These are phyloP conservation scores for Aspergillus diversus DNA, from an alignment of 495 filamentous ascomycete genomes.

Conservation along the genomic window DNA sequence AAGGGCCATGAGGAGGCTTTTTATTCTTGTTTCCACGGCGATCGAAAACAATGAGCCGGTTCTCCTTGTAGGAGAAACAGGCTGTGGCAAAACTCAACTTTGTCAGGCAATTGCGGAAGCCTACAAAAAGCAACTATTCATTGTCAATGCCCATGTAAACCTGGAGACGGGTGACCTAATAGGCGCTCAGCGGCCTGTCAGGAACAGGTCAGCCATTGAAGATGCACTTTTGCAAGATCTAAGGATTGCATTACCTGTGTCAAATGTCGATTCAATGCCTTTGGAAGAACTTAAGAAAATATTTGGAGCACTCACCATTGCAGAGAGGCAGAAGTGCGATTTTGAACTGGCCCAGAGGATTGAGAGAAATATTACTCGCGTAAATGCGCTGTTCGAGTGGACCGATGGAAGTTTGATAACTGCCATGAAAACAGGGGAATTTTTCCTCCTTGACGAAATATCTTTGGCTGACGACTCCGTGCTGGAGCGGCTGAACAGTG, in stretches of 20 bases:
- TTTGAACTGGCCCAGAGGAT: slow-evolving; percentile 58
- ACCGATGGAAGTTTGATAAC: slow-evolving; percentile 91
- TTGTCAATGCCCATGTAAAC: slow-evolving; percentile 97
- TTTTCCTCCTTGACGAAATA: slow-evolving; percentile 96
- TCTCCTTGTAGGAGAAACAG: slow-evolving; percentile 92
- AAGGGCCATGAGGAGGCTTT: slow-evolving; percentile 87
- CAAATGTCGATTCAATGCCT: slow-evolving; percentile 31
- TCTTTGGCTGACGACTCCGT: slow-evolving; percentile 98
- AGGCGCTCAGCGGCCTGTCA: slow-evolving; percentile 87
- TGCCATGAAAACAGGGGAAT: slow-evolving; percentile 86
- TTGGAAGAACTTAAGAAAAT: slow-evolving; percentile 51
- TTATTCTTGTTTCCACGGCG: slow-evolving; percentile 80
- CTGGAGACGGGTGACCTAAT: slow-evolving; percentile 97
- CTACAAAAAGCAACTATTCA: slow-evolving; percentile 72
- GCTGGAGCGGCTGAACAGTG: slow-evolving; percentile 93
- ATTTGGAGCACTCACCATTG: slow-evolving; percentile 46
- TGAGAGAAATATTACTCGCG: slow-evolving; percentile 59
- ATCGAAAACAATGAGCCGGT: slow-evolving; percentile 92
- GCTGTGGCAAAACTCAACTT: slow-evolving; percentile 95
- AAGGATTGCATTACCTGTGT: slow-evolving; percentile 41
- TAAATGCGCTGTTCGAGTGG: slow-evolving; percentile 94
- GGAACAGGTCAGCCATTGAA: slow-evolving; percentile 76
- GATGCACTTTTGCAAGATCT: slow-evolving; percentile 68
- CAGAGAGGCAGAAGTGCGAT: slow-evolving; percentile 45
- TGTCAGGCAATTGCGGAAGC: slow-evolving; percentile 89